Base-by-base conservation (phyloP, 1,284 basidiomycete genomes). In the Apiotrichum mycotoxinovorans region DNA sequence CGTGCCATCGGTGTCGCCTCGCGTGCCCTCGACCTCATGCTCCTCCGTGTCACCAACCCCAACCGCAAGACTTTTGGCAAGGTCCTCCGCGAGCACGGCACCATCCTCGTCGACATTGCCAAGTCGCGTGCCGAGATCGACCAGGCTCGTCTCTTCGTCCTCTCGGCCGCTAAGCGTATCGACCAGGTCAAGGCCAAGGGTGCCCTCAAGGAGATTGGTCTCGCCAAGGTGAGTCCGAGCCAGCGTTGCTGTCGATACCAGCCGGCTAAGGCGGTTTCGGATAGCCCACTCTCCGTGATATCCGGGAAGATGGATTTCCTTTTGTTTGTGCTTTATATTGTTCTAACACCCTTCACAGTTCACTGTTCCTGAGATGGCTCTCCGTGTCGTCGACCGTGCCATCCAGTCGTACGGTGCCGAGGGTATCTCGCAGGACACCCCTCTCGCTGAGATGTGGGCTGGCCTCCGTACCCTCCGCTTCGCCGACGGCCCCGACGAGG, bases 321-420 rank as follows among this genome's bases (percentile, higher is more conserved):
- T 2, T n/a, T 42, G 20, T 22, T 10, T 26, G 1, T 40, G 7
- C n/a, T 41, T 11, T 22, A 11, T 22, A 44, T 45, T 45, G 44
- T 45, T 30, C 30, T 47, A 17, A 22, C 35, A 26, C 40, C 66
- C n/a, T 59, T 30, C 30, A 93, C 27, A 51, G 91, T 94, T 95
- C 68, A 86, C 91, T 45, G 91, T 98, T 7, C 93, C 94, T 26
- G 83, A 83, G 0, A 89, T 95, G 85, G 92, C 93, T 0, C 82
- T 91, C 52, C 79, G 81, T 33, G 87, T 98, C 55, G 83, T 98
- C 52, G 96, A 98, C 79, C 86, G 91, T 38, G 89, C 92, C 1
- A 98, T 98, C 62, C 95, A 98, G 80, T 82, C 87, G 0, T 90
- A 91, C 71, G 95, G 95, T 56, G 95, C 92, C 25, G 95, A 97